A percentile compares a stretch with the other conserved stretches of the same genome.
phyloP scores from a whole-genome alignment of 192 early-diverging fungal species.

The Gigaspora rosea region DNA sequence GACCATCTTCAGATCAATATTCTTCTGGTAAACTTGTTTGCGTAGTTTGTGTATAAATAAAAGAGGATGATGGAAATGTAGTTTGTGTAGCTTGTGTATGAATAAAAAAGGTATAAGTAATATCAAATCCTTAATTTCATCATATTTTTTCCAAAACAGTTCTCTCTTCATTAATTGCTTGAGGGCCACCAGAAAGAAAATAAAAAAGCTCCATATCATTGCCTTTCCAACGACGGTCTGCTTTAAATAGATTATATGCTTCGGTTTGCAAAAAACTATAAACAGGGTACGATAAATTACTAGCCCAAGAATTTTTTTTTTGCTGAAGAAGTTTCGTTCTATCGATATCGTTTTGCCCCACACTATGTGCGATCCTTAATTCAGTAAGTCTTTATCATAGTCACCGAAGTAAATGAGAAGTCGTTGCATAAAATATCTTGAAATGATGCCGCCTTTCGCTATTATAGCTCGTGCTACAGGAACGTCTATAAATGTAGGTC shows the following conservation, averaged over 20 bases:
- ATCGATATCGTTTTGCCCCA: neutral
- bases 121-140: slow-evolving; percentile 2
- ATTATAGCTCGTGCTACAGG: neutral
- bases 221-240: neutral
- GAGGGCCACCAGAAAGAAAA: neutral
- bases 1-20: neutral
- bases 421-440: neutral
- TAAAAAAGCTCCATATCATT: slow-evolving; percentile 26
- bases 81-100: no score
- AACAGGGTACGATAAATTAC: neutral
- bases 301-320: neutral
- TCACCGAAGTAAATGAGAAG: neutral
- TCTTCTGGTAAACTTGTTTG: neutral
- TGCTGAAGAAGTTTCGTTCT: no score
- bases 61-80: no score
- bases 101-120: no score
- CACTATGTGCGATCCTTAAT: neutral
- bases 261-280: neutral
- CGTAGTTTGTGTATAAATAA: no score
- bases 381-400: neutral
- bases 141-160: neutral
- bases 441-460: neutral
- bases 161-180: neutral
- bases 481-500: neutral
- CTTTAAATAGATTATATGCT: neutral